Evolutionary conservation across 352 stramenopile species (phyloP), one percentile per base, ranked within the genome.

Genomic region (Globisporangium parvum): DNA sequence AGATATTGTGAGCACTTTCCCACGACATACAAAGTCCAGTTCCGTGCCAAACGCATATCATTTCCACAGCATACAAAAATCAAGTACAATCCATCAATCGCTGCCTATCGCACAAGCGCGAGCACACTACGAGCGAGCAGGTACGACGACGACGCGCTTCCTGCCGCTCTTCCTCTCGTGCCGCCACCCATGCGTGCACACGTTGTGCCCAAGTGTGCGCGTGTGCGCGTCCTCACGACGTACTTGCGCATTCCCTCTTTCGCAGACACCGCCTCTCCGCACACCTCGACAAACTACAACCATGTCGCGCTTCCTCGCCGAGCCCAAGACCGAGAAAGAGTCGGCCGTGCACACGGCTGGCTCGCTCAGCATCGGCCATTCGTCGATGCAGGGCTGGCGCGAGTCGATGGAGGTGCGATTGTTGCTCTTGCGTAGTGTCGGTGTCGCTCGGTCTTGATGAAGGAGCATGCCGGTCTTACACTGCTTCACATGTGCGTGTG

Each of bases 231-330:
- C 6, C 31, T 37, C 6, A 14, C 8, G 10, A 14, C 31, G 5
- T 11, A 12, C 10, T 5, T 8, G 10, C 31, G 6, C 8, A 37
- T 37, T 37, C 20, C 3, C 31, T 52, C 47, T 17, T 40, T 55
- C 48, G 33, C 42, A 41, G 47, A 11, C 39, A 3, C 28, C 47
- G 26, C 17, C 20, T 21, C 9, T n/a, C 9, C 1, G 23, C 3
- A 20, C 23, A 33, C 1, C 23, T 46, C 47, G 53, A 41, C 35
- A 46, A 35, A 26, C 49, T 15, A 18, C 6, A 37, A 59, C 40
- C 33, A 94, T 94, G 85, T 91, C 82, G 24, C 82, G 80, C 68
- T 93, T 95, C 63, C 81, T 95, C 31, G 68, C 81, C 26, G 85
- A 93, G 66, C 85, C 85, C 39, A 81, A 85, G 47, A 92, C 80